Percentiles rank a stretch among this genome's conserved stretches.
phyloP scores from a whole-genome alignment of 805 yeast genomes.

The Hanseniaspora hatyaiensis region DNA sequence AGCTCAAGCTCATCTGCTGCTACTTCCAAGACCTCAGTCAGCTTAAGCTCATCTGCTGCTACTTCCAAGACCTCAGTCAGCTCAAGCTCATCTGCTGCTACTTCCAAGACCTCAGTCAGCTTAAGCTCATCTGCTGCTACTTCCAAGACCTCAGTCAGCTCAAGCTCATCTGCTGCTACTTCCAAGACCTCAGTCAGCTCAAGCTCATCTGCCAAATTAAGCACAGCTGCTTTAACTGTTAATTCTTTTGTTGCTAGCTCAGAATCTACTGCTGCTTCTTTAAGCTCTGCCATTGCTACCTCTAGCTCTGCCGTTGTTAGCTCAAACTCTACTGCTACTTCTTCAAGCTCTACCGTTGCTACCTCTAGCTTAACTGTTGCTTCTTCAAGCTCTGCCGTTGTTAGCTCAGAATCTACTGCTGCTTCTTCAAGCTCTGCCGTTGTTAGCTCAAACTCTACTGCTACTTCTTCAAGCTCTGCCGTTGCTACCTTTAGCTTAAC shows the following conservation, averaged over 20 bases:
- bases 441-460: not conserved
- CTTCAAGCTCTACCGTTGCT: not conserved
- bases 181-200: not conserved
- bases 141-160: not conserved
- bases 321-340: not conserved
- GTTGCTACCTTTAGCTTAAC: conserved; percentile 3
- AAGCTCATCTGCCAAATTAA: conserved; percentile 1
- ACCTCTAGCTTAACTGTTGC: not conserved
- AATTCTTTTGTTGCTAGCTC: too few species aligned
- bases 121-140: conserved; percentile 8
- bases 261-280: conserved; percentile 1
- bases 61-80: not conserved
- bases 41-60: not conserved
- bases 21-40: not conserved
- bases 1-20: conserved; percentile 17
- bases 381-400: not conserved
- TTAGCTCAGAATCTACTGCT: not conserved
- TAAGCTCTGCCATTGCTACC: not conserved
- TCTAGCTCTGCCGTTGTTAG: conserved; percentile 1
- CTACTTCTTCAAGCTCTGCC: not conserved
- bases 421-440: too few species aligned
- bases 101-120: not conserved
- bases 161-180: conserved; percentile 9
- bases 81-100: conserved; percentile 6
- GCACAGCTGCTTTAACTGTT: too few species aligned